These are phyloP conservation scores for Fusarium azukiicola DNA, from an alignment of 2,329 filamentous ascomycete genomes.

Conservation along the genomic window DNA sequence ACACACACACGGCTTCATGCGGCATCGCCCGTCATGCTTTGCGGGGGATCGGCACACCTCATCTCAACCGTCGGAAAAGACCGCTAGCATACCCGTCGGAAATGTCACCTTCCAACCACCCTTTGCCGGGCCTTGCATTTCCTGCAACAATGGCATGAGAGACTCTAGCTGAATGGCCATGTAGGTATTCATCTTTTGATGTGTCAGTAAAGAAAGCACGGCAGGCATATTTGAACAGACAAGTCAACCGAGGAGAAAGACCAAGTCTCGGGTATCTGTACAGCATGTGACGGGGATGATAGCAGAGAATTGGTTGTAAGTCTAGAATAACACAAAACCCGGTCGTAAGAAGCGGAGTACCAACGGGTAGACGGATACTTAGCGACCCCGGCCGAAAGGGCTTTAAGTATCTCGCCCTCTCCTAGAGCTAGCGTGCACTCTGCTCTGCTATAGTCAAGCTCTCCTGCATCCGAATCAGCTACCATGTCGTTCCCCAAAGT, in stretches of 20 bases:
- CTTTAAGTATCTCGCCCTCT: conserved; percentile 47
- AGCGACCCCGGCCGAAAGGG: not conserved
- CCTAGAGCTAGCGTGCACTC: not conserved
- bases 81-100: not conserved
- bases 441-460: conserved; percentile 1
- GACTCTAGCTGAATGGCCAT: not conserved
- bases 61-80: conserved; percentile 32
- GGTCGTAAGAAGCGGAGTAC: conserved; percentile 5
- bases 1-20: conserved; percentile 1
- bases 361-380: not conserved
- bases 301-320: not conserved
- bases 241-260: not conserved
- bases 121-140: conserved; percentile 21
- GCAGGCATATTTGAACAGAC: not conserved
- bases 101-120: not conserved
- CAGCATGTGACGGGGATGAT: conserved; percentile 4
- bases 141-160: conserved; percentile 16
- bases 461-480: not conserved
- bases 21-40: not conserved
- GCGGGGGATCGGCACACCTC: conserved; percentile 36
- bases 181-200: not conserved
- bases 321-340: not conserved
- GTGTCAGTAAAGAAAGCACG: not conserved
- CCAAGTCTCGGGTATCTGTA: not conserved
- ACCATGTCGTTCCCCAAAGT: conserved; percentile 44